Conservation (phyloP, 257 asterid species). For the Catharanthus roseus region DNA sequence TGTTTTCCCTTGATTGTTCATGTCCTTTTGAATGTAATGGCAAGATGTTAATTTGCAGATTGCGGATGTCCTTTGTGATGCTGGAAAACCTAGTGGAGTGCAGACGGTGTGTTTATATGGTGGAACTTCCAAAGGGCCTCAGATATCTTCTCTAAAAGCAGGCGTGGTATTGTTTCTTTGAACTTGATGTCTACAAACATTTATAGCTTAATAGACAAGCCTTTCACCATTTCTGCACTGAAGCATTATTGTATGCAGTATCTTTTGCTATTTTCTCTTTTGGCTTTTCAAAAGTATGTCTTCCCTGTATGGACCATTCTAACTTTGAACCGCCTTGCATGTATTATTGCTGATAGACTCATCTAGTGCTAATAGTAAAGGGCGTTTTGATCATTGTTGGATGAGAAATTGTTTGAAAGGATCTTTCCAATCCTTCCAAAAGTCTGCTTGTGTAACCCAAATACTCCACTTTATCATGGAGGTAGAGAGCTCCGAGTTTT, state of each 20-base stretch:
- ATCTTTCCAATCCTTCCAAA: neutral
- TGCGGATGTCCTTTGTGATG: slow-evolving; percentile 79
- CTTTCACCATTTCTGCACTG: neutral
- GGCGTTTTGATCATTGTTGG: neutral
- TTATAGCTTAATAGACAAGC: neutral
- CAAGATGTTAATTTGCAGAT: slow-evolving; percentile 42
- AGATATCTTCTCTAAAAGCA: slow-evolving; percentile 74
- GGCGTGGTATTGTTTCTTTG: slow-evolving; percentile 68
- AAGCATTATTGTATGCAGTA: neutral
- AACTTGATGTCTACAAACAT: slow-evolving; percentile 8
- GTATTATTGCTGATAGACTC: neutral
- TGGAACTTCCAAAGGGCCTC: slow-evolving; percentile 88
- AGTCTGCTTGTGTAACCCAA: neutral
- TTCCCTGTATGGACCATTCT: neutral
- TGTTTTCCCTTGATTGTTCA: neutral
- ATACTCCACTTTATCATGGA: neutral
- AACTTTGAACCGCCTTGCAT: neutral
- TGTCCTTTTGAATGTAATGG: neutral
- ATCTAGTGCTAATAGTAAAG: neutral
- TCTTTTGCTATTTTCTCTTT: neutral
- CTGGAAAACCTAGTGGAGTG: slow-evolving; percentile 83
- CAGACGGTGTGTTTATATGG: slow-evolving; percentile 82
- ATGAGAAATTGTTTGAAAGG: neutral
- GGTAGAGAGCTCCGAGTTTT: neutral
- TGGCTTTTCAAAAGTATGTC: neutral